Evolutionary conservation across 2,329 filamentous ascomycete species (phyloP).

Genomic region (Remersonia thermophila): DNA sequence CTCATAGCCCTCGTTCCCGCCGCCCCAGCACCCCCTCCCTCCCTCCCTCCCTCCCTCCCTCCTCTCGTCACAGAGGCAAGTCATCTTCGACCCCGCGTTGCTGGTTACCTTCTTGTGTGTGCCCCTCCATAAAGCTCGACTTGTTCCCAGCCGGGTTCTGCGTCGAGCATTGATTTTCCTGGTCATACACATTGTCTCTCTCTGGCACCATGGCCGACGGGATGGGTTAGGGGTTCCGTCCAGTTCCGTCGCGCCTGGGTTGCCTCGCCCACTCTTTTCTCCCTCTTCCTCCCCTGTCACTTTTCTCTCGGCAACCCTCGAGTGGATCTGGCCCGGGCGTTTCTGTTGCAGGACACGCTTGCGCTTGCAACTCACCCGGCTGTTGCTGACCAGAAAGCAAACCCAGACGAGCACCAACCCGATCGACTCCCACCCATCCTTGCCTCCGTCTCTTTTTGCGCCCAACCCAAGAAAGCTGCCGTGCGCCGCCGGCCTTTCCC

Average conservation of each 20-base stretch:
- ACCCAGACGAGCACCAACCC: conserved; percentile 7
- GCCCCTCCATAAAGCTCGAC: background rate
- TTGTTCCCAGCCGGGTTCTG: background rate
- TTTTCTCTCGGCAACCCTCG: conserved; percentile 4
- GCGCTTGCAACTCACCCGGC: background rate
- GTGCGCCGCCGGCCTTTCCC: conserved; percentile 7
- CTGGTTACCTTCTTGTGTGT: background rate
- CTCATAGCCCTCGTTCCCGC: conserved; percentile 1
- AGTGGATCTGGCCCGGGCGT: conserved; percentile 12
- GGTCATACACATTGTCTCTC: conserved; percentile 3
- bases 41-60: too few relatives aligned
- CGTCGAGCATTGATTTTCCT: too few relatives aligned
- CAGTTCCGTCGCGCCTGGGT: conserved; percentile 11
- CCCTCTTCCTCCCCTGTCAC: conserved; percentile 3
- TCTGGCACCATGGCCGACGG: conserved; percentile 10
- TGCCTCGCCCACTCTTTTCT: conserved; percentile 5
- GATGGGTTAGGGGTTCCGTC: conserved; percentile 9
- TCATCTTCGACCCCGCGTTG: too few relatives aligned
- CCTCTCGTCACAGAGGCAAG: too few relatives aligned
- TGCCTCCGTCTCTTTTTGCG: conserved; percentile 6
- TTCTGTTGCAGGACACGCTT: conserved; percentile 4
- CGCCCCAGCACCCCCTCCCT: too few relatives aligned
- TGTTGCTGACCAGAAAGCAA: conserved; percentile 8
- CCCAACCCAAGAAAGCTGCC: conserved; percentile 11
- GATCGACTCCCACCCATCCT: conserved; percentile 5